phyloP scores from a whole-genome alignment of 257 asterid species.

The Solanum rostratum region DNA sequence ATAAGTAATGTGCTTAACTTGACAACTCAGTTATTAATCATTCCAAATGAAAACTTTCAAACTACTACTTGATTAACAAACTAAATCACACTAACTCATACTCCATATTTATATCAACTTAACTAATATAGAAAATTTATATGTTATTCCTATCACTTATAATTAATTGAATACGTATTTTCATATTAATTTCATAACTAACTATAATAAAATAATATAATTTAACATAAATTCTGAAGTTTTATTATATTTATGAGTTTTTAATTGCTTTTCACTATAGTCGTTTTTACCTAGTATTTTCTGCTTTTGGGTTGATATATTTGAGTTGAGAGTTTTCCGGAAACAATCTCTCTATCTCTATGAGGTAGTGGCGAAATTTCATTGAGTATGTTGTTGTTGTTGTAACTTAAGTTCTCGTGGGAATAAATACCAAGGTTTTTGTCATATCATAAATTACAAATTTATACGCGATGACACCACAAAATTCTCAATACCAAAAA shows the following conservation, averaged over 20 bases:
- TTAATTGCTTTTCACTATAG: no score
- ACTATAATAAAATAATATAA: background rate
- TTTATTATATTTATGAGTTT: no score
- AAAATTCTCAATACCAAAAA: background rate
- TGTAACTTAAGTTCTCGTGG: no score
- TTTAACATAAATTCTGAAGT: background rate
- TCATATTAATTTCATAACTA: background rate
- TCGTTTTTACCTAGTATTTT: no score
- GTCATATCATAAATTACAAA: background rate
- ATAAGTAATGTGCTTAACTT: conserved; percentile 15
- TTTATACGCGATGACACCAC: background rate
- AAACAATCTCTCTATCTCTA: no score
- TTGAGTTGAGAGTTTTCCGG: no score
- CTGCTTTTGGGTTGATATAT: no score
- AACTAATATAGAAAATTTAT: background rate
- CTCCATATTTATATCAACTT: background rate
- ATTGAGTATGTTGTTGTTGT: no score
- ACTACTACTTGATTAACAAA: background rate
- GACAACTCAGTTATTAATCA: background rate
- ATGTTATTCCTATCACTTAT: background rate
- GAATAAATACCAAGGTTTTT: background rate
- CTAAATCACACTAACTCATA: background rate
- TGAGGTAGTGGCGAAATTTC: no score
- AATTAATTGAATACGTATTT: background rate
- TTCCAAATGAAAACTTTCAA: background rate